Conservation (phyloP, 257 asterid genomes). For the Fraxinus americana region DNA sequence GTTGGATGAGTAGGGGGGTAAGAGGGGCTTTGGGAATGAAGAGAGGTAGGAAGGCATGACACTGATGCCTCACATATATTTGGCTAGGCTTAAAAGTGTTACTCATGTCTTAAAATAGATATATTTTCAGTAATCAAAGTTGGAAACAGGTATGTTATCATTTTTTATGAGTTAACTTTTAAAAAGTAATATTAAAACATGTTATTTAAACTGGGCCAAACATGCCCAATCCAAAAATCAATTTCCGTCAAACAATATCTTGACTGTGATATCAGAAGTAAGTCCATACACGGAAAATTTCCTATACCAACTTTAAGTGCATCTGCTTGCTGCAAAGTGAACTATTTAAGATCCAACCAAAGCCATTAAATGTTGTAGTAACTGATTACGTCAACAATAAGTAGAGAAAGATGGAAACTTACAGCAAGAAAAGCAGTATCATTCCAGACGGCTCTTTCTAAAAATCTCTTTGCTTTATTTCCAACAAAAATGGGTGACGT, state of each 20-base stretch:
- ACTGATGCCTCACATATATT: not conserved
- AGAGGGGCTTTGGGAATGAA: not conserved
- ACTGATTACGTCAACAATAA: not conserved
- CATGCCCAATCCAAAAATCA: not conserved
- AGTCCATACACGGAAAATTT: not conserved
- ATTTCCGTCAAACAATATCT: not conserved
- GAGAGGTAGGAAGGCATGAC: not conserved
- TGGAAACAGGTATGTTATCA: not conserved
- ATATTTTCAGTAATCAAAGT: not conserved
- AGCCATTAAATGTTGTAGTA: not conserved
- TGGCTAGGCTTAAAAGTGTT: not conserved
- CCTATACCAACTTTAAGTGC: not conserved
- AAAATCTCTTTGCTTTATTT: conserved; percentile 75
- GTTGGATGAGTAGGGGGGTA: not conserved
- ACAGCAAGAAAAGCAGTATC: conserved; percentile 95
- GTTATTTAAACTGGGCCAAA: not conserved
- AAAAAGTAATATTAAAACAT: not conserved
- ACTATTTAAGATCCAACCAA: not conserved
- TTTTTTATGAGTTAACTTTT: not conserved
- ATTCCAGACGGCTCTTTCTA: conserved; percentile 96
- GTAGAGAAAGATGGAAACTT: conserved; percentile 40
- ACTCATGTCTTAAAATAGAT: not conserved
- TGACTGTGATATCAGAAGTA: not conserved
- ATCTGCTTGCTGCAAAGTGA: not conserved
- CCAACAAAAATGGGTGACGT: conserved; percentile 95